These are phyloP conservation scores for Cercospora sp. DNA, from an alignment of 2,329 filamentous ascomycete species.

Conservation along the genomic window DNA sequence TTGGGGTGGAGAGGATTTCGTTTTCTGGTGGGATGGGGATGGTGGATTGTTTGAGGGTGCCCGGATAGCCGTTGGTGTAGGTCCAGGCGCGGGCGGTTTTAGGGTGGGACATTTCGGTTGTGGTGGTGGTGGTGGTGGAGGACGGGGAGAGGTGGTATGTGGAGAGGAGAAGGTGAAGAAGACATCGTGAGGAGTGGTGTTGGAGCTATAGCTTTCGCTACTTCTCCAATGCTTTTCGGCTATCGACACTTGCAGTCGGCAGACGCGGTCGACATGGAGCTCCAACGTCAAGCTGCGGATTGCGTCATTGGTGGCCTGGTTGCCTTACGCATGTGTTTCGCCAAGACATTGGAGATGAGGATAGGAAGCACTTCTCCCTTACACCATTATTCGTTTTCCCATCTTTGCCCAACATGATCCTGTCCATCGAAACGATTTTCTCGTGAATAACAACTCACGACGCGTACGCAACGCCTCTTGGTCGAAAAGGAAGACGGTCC, in stretches of 20 bases:
- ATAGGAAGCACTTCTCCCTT: no score
- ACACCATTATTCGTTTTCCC: no score
- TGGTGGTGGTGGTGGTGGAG: background rate
- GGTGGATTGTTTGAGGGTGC: slow-evolving; percentile 31
- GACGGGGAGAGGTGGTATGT: background rate
- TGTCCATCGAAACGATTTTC: no score
- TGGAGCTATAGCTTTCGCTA: background rate
- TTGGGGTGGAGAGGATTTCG: slow-evolving; percentile 23
- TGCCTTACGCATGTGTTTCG: background rate
- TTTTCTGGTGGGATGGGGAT: slow-evolving; percentile 27
- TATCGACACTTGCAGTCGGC: background rate
- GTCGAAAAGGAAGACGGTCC: no score
- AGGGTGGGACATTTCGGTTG: slow-evolving; percentile 26
- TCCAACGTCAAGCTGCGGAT: background rate
- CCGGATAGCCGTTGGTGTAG: slow-evolving; percentile 38
- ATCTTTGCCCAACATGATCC: no score
- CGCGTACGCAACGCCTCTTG: no score
- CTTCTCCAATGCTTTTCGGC: background rate
- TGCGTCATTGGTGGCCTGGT: background rate
- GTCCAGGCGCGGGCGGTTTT: slow-evolving; percentile 36
- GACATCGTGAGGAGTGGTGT: background rate
- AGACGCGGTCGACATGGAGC: background rate
- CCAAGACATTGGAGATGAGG: background rate
- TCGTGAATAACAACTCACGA: no score
- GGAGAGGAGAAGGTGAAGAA: background rate